These are phyloP conservation scores for Oropetium thomaeum DNA, from an alignment of 176 grass and related monocot species.

Conservation along the genomic window DNA sequence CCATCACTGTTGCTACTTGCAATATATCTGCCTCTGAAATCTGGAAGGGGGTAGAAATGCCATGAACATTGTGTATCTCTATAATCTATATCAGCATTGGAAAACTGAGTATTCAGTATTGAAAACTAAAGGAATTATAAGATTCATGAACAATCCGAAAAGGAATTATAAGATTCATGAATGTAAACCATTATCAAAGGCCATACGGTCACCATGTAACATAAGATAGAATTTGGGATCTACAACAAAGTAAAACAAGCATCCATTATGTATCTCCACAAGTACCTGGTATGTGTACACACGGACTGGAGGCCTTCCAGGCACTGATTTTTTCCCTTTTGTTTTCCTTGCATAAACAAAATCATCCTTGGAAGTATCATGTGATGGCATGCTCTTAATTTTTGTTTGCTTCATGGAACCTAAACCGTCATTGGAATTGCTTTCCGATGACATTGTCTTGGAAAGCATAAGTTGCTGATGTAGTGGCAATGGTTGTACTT, in stretches of 20 bases:
- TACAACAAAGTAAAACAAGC: slow-evolving; percentile 19
- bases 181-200: neutral
- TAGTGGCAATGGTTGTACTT: slow-evolving; percentile 46
- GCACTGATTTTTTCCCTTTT: slow-evolving; percentile 41
- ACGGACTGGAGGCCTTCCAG: slow-evolving; percentile 51
- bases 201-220: neutral
- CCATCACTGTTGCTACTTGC: slow-evolving; percentile 91
- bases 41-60: slow-evolving; percentile 44
- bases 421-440: slow-evolving; percentile 34
- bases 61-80: slow-evolving; percentile 14
- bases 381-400: slow-evolving; percentile 30
- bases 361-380: slow-evolving; percentile 37
- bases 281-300: slow-evolving; percentile 82
- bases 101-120: neutral
- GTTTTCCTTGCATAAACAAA: slow-evolving; percentile 46
- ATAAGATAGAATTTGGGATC: neutral
- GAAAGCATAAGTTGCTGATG: slow-evolving; percentile 38
- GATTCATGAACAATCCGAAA: neutral
- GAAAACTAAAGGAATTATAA: too few species aligned
- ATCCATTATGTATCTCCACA: slow-evolving; percentile 16
- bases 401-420: slow-evolving; percentile 37
- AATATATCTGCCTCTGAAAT: slow-evolving; percentile 84
- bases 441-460: slow-evolving; percentile 23
- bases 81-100: slow-evolving; percentile 6
- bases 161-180: neutral